Percentiles rank a stretch among this genome's conserved stretches.
These are phyloP conservation scores for Raffaelea arxii DNA, from an alignment of 2,329 filamentous ascomycete species.

Conservation along the genomic window DNA sequence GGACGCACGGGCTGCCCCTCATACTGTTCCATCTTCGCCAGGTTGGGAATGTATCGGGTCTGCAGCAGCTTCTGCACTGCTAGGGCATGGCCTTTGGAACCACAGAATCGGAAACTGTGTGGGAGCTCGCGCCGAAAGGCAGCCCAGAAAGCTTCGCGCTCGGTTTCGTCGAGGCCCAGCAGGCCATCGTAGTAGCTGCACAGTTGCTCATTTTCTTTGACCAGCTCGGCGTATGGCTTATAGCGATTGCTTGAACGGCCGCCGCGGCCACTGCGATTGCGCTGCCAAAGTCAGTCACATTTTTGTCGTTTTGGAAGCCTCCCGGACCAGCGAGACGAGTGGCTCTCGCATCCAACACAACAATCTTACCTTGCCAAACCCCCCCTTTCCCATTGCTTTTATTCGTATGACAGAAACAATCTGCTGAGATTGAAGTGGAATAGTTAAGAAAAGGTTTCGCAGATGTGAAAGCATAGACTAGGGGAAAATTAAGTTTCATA, in stretches of 20 bases:
- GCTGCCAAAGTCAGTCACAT: slow-evolving; percentile 8
- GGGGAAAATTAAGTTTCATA: neutral
- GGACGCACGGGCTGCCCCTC: slow-evolving; percentile 77
- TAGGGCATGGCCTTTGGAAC: slow-evolving; percentile 90
- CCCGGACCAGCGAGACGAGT: too few relatives aligned
- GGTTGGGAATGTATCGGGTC: slow-evolving; percentile 82
- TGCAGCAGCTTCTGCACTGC: slow-evolving; percentile 83
- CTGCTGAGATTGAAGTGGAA: too few relatives aligned
- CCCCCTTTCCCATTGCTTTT: neutral
- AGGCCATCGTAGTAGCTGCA: slow-evolving; percentile 79
- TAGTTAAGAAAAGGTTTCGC: too few relatives aligned
- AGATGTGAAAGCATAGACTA: neutral
- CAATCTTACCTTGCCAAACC: too few relatives aligned
- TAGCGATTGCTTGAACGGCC: slow-evolving; percentile 29
- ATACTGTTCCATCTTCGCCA: slow-evolving; percentile 70
- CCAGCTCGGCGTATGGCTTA: slow-evolving; percentile 46
- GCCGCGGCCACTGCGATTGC: slow-evolving; percentile 23
- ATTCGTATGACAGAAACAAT: too few relatives aligned
- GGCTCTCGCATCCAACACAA: too few relatives aligned
- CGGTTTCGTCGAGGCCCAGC: slow-evolving; percentile 58
- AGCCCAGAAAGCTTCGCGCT: slow-evolving; percentile 75
- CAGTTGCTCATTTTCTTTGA: slow-evolving; percentile 74
- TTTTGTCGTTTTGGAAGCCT: neutral
- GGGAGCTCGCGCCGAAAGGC: slow-evolving; percentile 76
- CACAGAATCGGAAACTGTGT: slow-evolving; percentile 96